Evolutionary conservation across 805 yeast species (phyloP), one percentile per base, ranked within the genome.

Genomic region (Lipomyces yamanashiensis): DNA sequence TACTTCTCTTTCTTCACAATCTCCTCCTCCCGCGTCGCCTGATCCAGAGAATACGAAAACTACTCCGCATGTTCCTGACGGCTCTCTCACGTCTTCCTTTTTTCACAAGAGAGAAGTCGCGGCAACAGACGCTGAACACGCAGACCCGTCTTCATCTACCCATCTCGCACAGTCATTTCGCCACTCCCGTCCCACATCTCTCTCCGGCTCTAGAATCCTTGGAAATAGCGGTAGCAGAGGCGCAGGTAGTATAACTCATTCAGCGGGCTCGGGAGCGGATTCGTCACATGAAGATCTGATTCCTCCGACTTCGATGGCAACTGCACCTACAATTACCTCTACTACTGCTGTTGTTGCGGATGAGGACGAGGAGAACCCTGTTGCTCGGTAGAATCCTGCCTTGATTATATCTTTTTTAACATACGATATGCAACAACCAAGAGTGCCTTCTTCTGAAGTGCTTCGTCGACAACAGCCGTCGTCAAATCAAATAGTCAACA

Each of bases 401-500:
- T n/a, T n/a, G n/a, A n/a, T n/a, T n/a, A n/a, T n/a, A n/a, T n/a
- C n/a, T n/a, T n/a, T n/a, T n/a, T n/a, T n/a, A 17, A 28, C 45
- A 34, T 59, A 71, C 73, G 93, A 75, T 95, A 95, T 0, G 98
- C 96, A 70, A 95, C 75, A 6, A 95, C 80, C 52, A 92, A 70
- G 61, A 85, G 74, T 0, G 83, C 76, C 1, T 78, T 71, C 0
- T 72, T 73, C 39, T 50, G 45, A 23, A 95, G 77, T 0, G 98
- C 98, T 75, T 95, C 99, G 4, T 87, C 87, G 4, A 88, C 92
- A 0, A 95, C 99, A 0, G 85, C 72, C 52, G 84, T 84, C 0
- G 98, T 95, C 64, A 95, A 79, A 72, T 95, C 99, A 49, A n/a
- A 95, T 84, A 0, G 99, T 86, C 54, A 95, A 78, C 21, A 95